A percentile compares a stretch with the other conserved stretches of the same genome.
These are phyloP conservation scores for Rugonectria rugulosa DNA, from an alignment of 2,329 filamentous ascomycete species.

Conservation along the genomic window DNA sequence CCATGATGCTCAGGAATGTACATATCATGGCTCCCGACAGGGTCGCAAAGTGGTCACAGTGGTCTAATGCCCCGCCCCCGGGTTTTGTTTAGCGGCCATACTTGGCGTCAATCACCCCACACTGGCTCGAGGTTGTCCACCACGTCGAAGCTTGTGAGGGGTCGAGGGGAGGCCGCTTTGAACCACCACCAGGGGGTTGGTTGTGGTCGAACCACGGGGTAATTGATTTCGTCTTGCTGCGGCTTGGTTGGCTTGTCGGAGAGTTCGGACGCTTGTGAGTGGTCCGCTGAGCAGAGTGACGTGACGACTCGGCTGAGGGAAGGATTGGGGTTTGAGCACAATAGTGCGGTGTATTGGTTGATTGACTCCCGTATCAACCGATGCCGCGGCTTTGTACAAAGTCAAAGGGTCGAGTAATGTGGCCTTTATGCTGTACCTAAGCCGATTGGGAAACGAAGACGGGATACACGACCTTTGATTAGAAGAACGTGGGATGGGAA, in stretches of 20 bases:
- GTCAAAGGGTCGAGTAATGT: no score
- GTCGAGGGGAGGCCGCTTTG: neutral
- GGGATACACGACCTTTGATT: neutral
- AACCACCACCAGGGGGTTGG: neutral
- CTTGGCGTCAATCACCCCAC: conserved; percentile 23
- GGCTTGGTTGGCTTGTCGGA: neutral
- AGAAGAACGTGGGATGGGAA: neutral
- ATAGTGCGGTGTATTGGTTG: neutral
- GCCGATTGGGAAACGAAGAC: conserved; percentile 14
- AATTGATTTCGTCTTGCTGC: neutral
- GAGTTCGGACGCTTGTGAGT: conserved; percentile 4
- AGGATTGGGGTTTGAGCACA: neutral
- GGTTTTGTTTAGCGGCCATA: conserved; percentile 18
- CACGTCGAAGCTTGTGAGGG: neutral
- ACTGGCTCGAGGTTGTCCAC: conserved; percentile 14
- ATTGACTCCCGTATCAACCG: no score
- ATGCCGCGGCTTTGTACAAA: no score
- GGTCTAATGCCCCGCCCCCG: conserved; percentile 19
- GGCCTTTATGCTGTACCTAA: no score
- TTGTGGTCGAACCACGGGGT: conserved; percentile 8
- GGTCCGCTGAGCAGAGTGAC: conserved; percentile 11
- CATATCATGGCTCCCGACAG: neutral
- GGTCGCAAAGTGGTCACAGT: neutral
- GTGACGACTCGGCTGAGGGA: conserved; percentile 6
- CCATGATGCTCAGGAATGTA: conserved; percentile 5